These are phyloP conservation scores for Cinchona pubescens DNA, from an alignment of 257 asterid genomes.

Conservation along the genomic window DNA sequence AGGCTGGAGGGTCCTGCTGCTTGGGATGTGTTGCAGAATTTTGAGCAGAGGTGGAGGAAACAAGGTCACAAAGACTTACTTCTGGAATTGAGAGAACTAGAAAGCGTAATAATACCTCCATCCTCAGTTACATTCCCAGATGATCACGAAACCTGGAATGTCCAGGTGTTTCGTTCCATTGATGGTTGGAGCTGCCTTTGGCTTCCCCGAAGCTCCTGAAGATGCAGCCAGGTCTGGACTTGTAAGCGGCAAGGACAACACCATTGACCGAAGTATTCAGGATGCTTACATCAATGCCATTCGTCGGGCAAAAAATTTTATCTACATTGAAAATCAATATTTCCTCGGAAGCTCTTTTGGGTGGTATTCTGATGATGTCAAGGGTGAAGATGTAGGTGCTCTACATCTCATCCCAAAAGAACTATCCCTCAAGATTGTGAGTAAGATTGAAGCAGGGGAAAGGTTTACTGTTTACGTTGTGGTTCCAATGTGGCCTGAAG, in stretches of 20 bases:
- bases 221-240: slow-evolving; percentile 63
- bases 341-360: slow-evolving; percentile 66
- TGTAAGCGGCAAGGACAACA: slow-evolving; percentile 61
- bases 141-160: slow-evolving; percentile 69
- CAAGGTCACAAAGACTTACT: slow-evolving; percentile 51
- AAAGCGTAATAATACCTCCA: slow-evolving; percentile 44
- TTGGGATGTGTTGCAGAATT: slow-evolving; percentile 69
- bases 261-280: slow-evolving; percentile 73
- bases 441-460: slow-evolving; percentile 63
- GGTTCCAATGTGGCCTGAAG: slow-evolving; percentile 88
- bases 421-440: slow-evolving; percentile 54
- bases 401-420: slow-evolving; percentile 62
- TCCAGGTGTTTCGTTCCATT: slow-evolving; percentile 69
- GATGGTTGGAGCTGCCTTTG: slow-evolving; percentile 80
- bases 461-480: slow-evolving; percentile 54
- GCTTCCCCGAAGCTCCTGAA: slow-evolving; percentile 64
- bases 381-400: slow-evolving; percentile 50
- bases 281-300: slow-evolving; percentile 68
- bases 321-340: slow-evolving; percentile 72
- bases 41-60: slow-evolving; percentile 72
- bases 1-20: slow-evolving; percentile 60
- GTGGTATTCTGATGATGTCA: slow-evolving; percentile 56
- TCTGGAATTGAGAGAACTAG: slow-evolving; percentile 40
- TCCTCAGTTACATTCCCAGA: slow-evolving; percentile 49
- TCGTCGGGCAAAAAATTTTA: slow-evolving; percentile 58